Evolutionary conservation across 1,284 basidiomycete species (phyloP).

Genomic region (Inonotus obliquus): DNA sequence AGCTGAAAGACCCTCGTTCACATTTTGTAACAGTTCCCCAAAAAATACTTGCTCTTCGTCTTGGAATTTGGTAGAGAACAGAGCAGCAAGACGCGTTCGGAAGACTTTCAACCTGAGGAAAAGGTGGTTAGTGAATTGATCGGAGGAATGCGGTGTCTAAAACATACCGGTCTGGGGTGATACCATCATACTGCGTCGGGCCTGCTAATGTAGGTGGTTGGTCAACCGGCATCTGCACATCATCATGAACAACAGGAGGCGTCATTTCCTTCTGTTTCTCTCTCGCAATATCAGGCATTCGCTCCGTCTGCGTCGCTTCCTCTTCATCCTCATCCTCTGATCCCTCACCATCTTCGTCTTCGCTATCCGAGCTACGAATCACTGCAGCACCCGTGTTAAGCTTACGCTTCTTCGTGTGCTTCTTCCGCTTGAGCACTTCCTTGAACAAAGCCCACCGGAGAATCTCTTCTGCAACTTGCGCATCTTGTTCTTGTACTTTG

Average conservation of each 20-base stretch:
- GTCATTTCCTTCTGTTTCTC: conserved; percentile 29
- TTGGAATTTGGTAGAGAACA: conserved; percentile 64
- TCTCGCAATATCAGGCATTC: conserved; percentile 42
- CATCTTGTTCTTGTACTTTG: conserved; percentile 85
- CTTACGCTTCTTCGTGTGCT: conserved; percentile 72
- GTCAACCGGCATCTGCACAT: conserved; percentile 56
- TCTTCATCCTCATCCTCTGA: conserved; percentile 44
- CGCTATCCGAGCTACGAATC: conserved; percentile 25
- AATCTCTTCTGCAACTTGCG: conserved; percentile 89
- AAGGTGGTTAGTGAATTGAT: conserved; percentile 12
- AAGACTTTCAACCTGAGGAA: conserved; percentile 65
- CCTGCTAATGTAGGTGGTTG: conserved; percentile 30
- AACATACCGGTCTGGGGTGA: conserved; percentile 53
- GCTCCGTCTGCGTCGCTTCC: conserved; percentile 41
- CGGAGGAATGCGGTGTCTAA: not conserved
- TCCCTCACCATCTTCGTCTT: conserved; percentile 38
- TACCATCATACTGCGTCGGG: conserved; percentile 36
- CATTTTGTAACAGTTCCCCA: conserved; percentile 61
- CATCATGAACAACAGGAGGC: conserved; percentile 25
- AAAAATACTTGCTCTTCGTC: conserved; percentile 77
- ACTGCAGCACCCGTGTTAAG: conserved; percentile 58
- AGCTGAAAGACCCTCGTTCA: conserved; percentile 76
- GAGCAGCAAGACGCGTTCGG: conserved; percentile 65
- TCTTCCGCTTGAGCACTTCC: conserved; percentile 83
- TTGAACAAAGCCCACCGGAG: conserved; percentile 98